Conservation (phyloP, 2,329 filamentous ascomycete species). For the Xylaria sp. region DNA sequence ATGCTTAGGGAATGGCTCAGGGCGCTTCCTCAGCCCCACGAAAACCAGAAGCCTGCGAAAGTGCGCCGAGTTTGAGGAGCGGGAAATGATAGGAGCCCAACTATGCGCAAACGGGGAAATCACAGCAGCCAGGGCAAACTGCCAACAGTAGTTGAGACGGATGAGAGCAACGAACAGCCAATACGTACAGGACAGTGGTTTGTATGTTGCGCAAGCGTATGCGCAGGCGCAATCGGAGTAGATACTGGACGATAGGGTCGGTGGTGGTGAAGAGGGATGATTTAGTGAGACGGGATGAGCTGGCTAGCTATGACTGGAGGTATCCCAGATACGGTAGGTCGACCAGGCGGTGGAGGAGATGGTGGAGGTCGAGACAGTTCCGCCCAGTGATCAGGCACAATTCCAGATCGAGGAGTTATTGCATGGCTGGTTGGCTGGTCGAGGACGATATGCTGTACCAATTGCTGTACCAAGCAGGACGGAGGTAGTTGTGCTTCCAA, state of each 20-base stretch:
- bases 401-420: conserved; percentile 1
- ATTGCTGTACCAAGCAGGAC: conserved; percentile 4
- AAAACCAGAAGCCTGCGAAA: conserved; percentile 21
- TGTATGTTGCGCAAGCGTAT: conserved; percentile 17
- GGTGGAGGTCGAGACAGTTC: conserved; percentile 6
- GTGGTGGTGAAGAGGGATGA: conserved; percentile 19
- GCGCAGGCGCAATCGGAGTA: conserved; percentile 18
- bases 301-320: conserved; percentile 22
- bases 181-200: conserved; percentile 23
- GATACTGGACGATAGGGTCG: conserved; percentile 4
- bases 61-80: conserved; percentile 31
- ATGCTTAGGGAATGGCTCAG: conserved; percentile 1
- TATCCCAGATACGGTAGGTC: conserved; percentile 5
- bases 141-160: not conserved
- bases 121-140: not conserved
- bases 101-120: conserved; percentile 23
- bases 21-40: conserved; percentile 25
- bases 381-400: conserved; percentile 5
- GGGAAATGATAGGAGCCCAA: conserved; percentile 25
- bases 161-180: not conserved
- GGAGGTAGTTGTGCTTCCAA: too few relatives aligned
- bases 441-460: not conserved
- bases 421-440: conserved; percentile 9
- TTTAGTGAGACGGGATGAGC: conserved; percentile 23
- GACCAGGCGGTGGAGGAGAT: conserved; percentile 8